Conservation (phyloP, 1,284 basidiomycete species). For the Ceratobasidium sp. region DNA sequence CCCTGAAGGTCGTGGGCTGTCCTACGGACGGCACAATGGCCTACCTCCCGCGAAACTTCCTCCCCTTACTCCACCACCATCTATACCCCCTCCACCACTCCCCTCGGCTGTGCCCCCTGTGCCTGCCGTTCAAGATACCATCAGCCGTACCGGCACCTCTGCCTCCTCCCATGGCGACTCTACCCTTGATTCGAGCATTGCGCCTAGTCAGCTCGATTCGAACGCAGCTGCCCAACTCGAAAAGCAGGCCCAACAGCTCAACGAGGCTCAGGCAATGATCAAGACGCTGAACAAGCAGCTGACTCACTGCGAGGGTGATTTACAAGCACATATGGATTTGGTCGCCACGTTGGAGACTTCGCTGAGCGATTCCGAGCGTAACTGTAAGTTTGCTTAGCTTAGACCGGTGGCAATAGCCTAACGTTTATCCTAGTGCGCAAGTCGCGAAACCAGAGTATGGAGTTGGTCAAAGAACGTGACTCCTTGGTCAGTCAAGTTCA, state of each 20-base stretch:
- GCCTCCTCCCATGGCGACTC: slow-evolving; percentile 67
- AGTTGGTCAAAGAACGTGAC: slow-evolving; percentile 84
- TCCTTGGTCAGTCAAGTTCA: slow-evolving; percentile 69
- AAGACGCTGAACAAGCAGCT: slow-evolving; percentile 91
- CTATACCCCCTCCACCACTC: slow-evolving; percentile 84
- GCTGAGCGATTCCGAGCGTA: slow-evolving; percentile 88
- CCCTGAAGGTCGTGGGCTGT: slow-evolving; percentile 58
- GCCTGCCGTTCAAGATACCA: slow-evolving; percentile 30
- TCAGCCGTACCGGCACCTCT: slow-evolving; percentile 45
- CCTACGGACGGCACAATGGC: slow-evolving; percentile 64
- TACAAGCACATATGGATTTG: slow-evolving; percentile 91
- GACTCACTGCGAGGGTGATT: slow-evolving; percentile 86
- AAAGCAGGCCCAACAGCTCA: slow-evolving; percentile 75
- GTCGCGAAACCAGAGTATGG: slow-evolving; percentile 87
- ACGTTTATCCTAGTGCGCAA: slow-evolving; percentile 70
- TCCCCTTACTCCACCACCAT: slow-evolving; percentile 87
- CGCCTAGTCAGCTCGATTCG: slow-evolving; percentile 59
- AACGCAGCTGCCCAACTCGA: slow-evolving; percentile 68
- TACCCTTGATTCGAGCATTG: slow-evolving; percentile 50
- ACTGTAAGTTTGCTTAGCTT: slow-evolving; percentile 63
- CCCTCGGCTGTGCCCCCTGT: slow-evolving; percentile 57
- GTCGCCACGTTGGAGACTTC: slow-evolving; percentile 83
- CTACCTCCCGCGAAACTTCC: slow-evolving; percentile 77
- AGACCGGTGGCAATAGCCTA: not conserved
- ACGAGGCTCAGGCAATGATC: slow-evolving; percentile 88